These are phyloP conservation scores for Bathelium albidoporum DNA, from an alignment of 495 filamentous ascomycete species.

Conservation along the genomic window DNA sequence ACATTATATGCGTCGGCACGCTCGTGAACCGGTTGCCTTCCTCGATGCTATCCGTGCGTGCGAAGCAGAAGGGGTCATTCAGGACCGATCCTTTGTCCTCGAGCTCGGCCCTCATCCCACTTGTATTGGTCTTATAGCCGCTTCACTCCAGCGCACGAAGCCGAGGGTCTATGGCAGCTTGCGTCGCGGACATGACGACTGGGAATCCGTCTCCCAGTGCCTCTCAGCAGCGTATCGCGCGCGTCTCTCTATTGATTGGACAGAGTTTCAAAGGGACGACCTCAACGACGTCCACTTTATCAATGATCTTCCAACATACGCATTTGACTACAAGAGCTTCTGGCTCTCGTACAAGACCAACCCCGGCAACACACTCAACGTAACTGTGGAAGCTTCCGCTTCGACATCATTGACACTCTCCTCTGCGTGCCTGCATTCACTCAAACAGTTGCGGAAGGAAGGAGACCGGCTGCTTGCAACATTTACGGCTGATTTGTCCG, in stretches of 20 bases:
- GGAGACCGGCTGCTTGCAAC: conserved; percentile 4
- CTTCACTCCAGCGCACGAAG: conserved; percentile 7
- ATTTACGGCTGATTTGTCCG: conserved; percentile 9
- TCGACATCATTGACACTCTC: conserved; percentile 5
- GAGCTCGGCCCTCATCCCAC: conserved; percentile 38
- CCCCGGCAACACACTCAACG: conserved; percentile 8
- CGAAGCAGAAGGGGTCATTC: conserved; percentile 13
- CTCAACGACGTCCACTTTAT: conserved; percentile 8
- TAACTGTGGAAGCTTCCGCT: conserved; percentile 5
- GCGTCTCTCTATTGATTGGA: conserved; percentile 15
- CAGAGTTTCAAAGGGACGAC: conserved; percentile 19
- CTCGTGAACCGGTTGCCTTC: conserved; percentile 65
- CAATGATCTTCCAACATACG: conserved; percentile 53
- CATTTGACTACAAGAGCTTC: conserved; percentile 71
- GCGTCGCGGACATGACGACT: conserved; percentile 10
- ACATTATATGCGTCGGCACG: conserved; percentile 54
- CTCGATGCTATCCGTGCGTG: conserved; percentile 42
- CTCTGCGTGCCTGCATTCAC: conserved; percentile 11
- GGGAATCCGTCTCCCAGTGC: conserved; percentile 6
- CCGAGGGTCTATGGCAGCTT: conserved; percentile 7
- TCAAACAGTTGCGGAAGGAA: conserved; percentile 9
- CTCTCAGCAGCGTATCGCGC: conserved; percentile 9
- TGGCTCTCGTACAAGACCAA: conserved; percentile 67
- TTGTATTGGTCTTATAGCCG: conserved; percentile 22
- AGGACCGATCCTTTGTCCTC: conserved; percentile 26